phyloP scores from a whole-genome alignment of 1,284 basidiomycete species.

The Malassezia slooffiae region DNA sequence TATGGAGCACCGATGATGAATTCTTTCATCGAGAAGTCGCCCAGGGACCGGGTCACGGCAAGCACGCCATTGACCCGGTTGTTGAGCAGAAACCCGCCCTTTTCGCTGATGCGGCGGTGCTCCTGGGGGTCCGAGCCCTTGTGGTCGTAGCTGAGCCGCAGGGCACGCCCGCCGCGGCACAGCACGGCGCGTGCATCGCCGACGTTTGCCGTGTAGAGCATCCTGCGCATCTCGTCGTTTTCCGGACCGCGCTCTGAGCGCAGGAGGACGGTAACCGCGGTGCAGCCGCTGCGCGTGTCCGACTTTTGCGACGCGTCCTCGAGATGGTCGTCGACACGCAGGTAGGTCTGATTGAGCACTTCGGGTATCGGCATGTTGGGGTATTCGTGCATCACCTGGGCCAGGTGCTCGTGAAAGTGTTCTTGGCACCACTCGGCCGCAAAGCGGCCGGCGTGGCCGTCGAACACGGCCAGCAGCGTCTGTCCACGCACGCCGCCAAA shows the following conservation, averaged over 20 bases:
- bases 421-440: constrained; percentile 97
- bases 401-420: constrained; percentile 77
- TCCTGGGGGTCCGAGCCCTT: constrained; percentile 95
- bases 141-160: constrained; percentile 94
- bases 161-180: constrained; percentile 75
- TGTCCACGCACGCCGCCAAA: constrained; percentile 82
- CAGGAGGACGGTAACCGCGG: constrained; percentile 91
- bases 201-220: constrained; percentile 91
- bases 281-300: constrained; percentile 91
- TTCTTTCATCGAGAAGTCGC: constrained; percentile 98
- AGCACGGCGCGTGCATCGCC: constrained; percentile 83
- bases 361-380: constrained; percentile 65
- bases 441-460: constrained; percentile 96
- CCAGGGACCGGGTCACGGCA: constrained; percentile 87
- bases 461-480: constrained; percentile 94
- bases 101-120: constrained; percentile 90
- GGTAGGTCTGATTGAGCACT: constrained; percentile 82
- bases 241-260: constrained; percentile 66
- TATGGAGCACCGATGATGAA: constrained; percentile 97
- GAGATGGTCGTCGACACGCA: constrained; percentile 71
- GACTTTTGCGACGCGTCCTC: constrained; percentile 71
- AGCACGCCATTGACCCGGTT: constrained; percentile 91
- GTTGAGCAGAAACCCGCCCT: constrained; percentile 96
- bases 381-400: constrained; percentile 48
- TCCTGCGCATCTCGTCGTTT: constrained; percentile 36